Base-by-base conservation (phyloP, 2,329 filamentous ascomycete species). In the Colletotrichum truncatum region DNA sequence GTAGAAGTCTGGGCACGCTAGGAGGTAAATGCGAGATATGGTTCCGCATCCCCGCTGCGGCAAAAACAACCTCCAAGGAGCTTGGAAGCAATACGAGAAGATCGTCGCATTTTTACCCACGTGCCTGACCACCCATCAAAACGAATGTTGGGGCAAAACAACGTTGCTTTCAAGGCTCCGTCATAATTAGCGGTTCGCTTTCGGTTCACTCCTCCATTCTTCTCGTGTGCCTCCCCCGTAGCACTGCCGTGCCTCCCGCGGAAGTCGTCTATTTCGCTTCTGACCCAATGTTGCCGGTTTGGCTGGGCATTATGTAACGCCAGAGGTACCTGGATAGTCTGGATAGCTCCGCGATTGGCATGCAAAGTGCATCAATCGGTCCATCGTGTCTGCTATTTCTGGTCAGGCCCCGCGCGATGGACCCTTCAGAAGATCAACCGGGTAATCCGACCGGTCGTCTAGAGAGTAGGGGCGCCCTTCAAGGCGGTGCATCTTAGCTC, bases 71-170 rank as follows among this genome's bases (percentile, higher is more conserved):
- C 25, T 26, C 25, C 26, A n/a, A 54, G n/a, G 41, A 14, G 23
- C 12, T 36, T 54, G 51, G 51, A 36, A 59, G 60, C 28, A 45
- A 64, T 53, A 64, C 54, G 54, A 64, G 60, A 59, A 45, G 54
- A 64, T 64, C 54, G 39, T 59, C 60, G 45, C 30, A n/a, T 11
- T 26, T n/a, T 23, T 16, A 52, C 30, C 36, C 45, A 30, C 23
- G 28, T 18, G 36, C 28, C 12, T 30, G 38, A 21, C 10, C 12
- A 30, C 30, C 28, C 45, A 9, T 36, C 52, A 53, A 36, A 45
- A 52, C 34, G 11, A 6, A 49, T 10, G 9, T 18, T 41, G 9
- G 12, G n/a, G 12, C 4, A 8, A 6, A 43, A 43, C 43, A 36
- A 51, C 59, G 53, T 58, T 58, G 18, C 53, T 26, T 4, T 52